phyloP scores from a whole-genome alignment of 805 yeast species.

The Candida easanensis region DNA sequence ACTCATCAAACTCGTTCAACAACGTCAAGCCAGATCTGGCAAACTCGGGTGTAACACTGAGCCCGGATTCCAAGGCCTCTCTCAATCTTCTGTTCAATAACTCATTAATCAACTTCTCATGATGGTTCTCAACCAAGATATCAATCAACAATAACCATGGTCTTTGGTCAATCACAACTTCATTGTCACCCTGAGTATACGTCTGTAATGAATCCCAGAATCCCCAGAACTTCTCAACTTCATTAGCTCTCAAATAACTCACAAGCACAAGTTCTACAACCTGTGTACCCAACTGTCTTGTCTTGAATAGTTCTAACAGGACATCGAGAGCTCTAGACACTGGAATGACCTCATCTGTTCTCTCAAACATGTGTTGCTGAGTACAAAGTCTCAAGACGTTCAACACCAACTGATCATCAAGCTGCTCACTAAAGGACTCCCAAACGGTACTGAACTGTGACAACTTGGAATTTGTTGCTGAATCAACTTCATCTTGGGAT shows the following conservation, averaged over 20 bases:
- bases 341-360: constrained; percentile 11
- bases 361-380: constrained; percentile 20
- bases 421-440: constrained; percentile 10
- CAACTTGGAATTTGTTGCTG: constrained; percentile 5
- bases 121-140: constrained; percentile 12
- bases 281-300: constrained; percentile 3
- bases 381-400: constrained; percentile 20
- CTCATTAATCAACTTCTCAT: constrained; percentile 16
- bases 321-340: constrained; percentile 13
- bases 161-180: constrained; percentile 17
- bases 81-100: constrained; percentile 15
- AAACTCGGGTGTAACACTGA: constrained; percentile 2
- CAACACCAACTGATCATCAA: constrained; percentile 17
- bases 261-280: constrained; percentile 19
- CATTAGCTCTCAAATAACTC: constrained; percentile 20
- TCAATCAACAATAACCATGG: constrained; percentile 23
- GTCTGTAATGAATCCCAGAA: constrained; percentile 19
- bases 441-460: constrained; percentile 12
- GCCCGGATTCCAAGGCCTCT: constrained; percentile 8
- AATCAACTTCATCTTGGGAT: constrained; percentile 3
- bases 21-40: constrained; percentile 4
- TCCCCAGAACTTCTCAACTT: constrained; percentile 15
- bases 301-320: constrained; percentile 14
- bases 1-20: constrained; percentile 16
- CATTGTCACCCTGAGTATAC: neutral